Conservation (phyloP, 768 basidiomycete genomes). For the Scleroderma bovista region DNA sequence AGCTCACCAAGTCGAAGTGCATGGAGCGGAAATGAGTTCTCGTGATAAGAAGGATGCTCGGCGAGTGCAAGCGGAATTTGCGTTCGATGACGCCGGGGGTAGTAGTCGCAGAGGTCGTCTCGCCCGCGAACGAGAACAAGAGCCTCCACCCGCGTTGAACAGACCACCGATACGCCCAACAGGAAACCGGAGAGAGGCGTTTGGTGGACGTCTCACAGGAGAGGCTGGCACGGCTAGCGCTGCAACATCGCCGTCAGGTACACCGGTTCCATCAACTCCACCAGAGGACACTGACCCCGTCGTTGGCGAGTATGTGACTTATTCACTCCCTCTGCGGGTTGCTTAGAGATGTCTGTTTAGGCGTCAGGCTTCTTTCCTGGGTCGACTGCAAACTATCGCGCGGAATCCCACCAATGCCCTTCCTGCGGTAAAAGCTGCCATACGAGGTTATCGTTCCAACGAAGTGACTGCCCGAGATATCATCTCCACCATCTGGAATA, state of each 20-base stretch:
- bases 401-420: slow-evolving; percentile 53
- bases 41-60: slow-evolving; percentile 65
- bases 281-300: slow-evolving; percentile 48
- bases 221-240: slow-evolving; percentile 22
- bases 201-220: slow-evolving; percentile 53
- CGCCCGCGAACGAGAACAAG: slow-evolving; percentile 48
- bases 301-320: slow-evolving; percentile 44
- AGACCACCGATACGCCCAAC: slow-evolving; percentile 23
- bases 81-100: slow-evolving; percentile 55
- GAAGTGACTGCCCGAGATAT: slow-evolving; percentile 82
- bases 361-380: slow-evolving; percentile 58
- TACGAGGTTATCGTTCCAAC: slow-evolving; percentile 69
- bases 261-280: slow-evolving; percentile 25
- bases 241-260: slow-evolving; percentile 10
- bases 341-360: slow-evolving; percentile 32
- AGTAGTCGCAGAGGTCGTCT: slow-evolving; percentile 39
- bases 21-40: slow-evolving; percentile 67
- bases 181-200: slow-evolving; percentile 54
- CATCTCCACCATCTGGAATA: slow-evolving; percentile 84
- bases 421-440: slow-evolving; percentile 64
- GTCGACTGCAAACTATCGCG: slow-evolving; percentile 55
- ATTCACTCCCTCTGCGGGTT: background rate
- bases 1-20: slow-evolving; percentile 85
- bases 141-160: slow-evolving; percentile 34
- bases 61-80: slow-evolving; percentile 59